Percentiles rank a stretch among this genome's conserved stretches.
Conservation (phyloP, 768 basidiomycete genomes). For the Suillus subalutaceus region DNA sequence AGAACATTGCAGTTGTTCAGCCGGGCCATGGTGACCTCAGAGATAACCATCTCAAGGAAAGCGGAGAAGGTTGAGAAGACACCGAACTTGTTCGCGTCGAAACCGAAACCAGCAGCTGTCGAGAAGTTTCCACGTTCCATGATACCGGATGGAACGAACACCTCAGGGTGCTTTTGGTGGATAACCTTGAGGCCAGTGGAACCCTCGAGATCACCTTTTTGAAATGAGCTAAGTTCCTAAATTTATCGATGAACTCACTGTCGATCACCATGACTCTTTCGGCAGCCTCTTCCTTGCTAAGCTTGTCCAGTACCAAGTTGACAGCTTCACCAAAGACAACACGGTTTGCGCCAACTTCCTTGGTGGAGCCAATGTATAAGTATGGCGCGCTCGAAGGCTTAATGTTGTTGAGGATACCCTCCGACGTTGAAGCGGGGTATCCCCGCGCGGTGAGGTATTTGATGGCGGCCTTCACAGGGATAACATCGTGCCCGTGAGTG, state of each 20-base stretch:
- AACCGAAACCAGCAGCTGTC: constrained; percentile 87
- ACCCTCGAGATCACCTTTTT: constrained; percentile 78
- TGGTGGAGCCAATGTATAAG: constrained; percentile 68
- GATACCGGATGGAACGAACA: constrained; percentile 82
- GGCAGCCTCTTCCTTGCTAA: constrained; percentile 75
- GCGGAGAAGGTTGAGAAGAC: constrained; percentile 92
- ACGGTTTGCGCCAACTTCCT: constrained; percentile 79
- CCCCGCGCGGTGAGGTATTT: constrained; percentile 72
- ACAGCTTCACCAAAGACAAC: constrained; percentile 87
- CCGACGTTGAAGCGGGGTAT: constrained; percentile 48
- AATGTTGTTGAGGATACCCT: constrained; percentile 63
- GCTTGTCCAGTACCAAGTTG: constrained; percentile 70
- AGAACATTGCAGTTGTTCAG: constrained; percentile 88
- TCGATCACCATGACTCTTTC: constrained; percentile 88
- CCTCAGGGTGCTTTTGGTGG: constrained; percentile 89
- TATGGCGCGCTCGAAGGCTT: constrained; percentile 59
- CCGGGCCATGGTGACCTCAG: constrained; percentile 92
- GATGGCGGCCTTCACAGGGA: constrained; percentile 79
- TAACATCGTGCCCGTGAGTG: constrained; percentile 83
- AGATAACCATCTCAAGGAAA: constrained; percentile 89
- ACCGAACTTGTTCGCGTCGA: constrained; percentile 79
- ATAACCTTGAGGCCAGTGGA: constrained; percentile 89
- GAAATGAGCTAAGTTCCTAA: neutral
- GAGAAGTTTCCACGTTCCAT: constrained; percentile 87
- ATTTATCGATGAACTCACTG: constrained; percentile 43